A percentile compares a stretch with the other conserved stretches of the same genome.
phyloP scores from a whole-genome alignment of 805 yeast genomes.

The Metschnikowia sp. region DNA sequence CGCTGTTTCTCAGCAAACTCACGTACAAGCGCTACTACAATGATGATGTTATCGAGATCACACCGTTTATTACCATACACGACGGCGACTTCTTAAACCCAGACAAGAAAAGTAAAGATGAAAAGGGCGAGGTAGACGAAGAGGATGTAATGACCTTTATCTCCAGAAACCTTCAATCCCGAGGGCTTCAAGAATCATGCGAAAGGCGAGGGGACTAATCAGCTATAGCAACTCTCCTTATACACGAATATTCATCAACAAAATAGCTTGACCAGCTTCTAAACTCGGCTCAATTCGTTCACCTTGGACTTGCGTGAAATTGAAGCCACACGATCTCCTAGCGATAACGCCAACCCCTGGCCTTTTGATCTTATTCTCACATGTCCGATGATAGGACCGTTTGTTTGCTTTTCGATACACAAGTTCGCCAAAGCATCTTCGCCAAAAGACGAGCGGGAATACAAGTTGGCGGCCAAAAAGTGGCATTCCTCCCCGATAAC shows the following conservation, averaged over 20 bases:
- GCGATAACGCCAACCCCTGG: conserved; percentile 90
- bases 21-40: conserved; percentile 5
- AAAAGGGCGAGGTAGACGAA: neutral
- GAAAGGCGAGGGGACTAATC: too few species aligned
- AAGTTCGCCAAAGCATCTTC: conserved; percentile 96
- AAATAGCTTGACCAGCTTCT: neutral
- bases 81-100: conserved; percentile 10
- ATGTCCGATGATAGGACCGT: conserved; percentile 83
- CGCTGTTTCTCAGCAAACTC: conserved; percentile 1
- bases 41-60: conserved; percentile 11
- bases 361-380: conserved; percentile 96
- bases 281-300: conserved; percentile 12
- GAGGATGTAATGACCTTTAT: conserved; percentile 5
- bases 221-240: neutral
- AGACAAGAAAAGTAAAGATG: neutral
- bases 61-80: conserved; percentile 10
- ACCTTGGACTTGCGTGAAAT: conserved; percentile 53
- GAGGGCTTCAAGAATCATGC: neutral
- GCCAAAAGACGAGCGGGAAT: conserved; percentile 90
- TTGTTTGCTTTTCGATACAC: conserved; percentile 79
- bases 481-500: conserved; percentile 85
- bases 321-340: conserved; percentile 91
- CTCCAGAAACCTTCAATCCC: neutral
- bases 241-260: neutral
- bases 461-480: conserved; percentile 90